Evolutionary conservation across 2,329 filamentous ascomycete genomes (phyloP).

Genomic region (Aspergillus ibericus): DNA sequence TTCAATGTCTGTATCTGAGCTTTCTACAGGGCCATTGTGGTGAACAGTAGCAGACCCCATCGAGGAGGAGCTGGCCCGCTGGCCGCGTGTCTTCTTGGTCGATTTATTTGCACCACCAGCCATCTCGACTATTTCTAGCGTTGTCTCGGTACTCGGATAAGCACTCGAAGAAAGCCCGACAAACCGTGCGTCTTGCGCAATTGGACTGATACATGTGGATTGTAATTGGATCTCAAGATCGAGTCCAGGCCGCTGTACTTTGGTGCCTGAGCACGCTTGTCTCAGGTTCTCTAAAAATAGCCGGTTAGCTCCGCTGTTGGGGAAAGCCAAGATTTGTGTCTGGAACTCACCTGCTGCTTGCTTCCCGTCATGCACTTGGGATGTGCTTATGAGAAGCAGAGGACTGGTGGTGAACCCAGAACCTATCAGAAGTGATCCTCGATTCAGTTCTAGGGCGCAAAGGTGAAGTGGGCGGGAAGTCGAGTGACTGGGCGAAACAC

Average conservation of each 20-base stretch:
- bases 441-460: neutral
- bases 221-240: neutral
- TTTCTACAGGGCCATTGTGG: neutral
- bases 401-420: neutral
- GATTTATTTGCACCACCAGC: neutral
- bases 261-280: neutral
- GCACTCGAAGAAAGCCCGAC: neutral
- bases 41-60: neutral
- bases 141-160: neutral
- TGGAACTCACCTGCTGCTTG: neutral
- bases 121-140: neutral
- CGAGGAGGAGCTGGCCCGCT: neutral
- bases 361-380: neutral
- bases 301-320: neutral
- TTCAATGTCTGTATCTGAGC: neutral
- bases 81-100: neutral
- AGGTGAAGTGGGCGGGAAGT: neutral
- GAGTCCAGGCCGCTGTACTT: neutral
- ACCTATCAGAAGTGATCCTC: neutral
- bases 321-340: neutral
- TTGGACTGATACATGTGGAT: neutral
- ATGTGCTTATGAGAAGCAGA: neutral
- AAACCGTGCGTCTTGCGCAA: neutral
- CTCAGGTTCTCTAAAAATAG: neutral
- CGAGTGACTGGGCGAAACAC: neutral